Evolutionary conservation across 108 stramenopile genomes (phyloP).

Genomic region (Cyclotella sp.): DNA sequence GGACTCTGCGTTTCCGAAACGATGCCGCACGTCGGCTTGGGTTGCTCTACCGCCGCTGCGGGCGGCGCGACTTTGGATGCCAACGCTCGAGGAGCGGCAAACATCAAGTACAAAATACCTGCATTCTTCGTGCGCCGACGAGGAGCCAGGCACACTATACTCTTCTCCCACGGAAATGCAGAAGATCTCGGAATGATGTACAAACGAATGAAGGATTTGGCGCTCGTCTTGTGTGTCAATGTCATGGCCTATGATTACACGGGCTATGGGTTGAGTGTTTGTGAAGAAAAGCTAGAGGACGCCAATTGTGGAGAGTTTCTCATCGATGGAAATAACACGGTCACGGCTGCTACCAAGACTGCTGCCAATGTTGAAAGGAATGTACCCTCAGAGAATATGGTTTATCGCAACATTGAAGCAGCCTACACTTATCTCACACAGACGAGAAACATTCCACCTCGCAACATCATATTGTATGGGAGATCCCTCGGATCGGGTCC

Average conservation of each 20-base stretch:
- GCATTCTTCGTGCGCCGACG: constrained; percentile 58
- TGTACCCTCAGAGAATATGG: constrained; percentile 51
- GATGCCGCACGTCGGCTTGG: background rate
- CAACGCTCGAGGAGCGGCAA: background rate
- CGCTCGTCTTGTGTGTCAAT: constrained; percentile 63
- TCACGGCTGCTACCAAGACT: background rate
- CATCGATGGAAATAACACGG: background rate
- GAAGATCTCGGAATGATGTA: constrained; percentile 78
- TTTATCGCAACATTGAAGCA: constrained; percentile 59
- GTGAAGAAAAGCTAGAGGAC: background rate
- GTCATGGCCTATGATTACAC: constrained; percentile 86
- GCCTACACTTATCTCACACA: constrained; percentile 43
- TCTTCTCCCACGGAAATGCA: constrained; percentile 80
- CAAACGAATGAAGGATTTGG: constrained; percentile 55
- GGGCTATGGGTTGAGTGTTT: constrained; percentile 67
- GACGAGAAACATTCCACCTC: constrained; percentile 38
- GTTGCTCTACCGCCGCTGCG: background rate
- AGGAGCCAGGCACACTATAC: constrained; percentile 56
- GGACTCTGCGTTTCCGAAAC: background rate
- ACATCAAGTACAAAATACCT: constrained; percentile 37
- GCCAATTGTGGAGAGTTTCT: background rate
- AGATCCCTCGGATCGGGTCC: constrained; percentile 73
- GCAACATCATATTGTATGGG: constrained; percentile 60
- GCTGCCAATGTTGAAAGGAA: constrained; percentile 5
- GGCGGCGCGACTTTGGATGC: background rate